Conservation (phyloP, 192 early-diverging fungal species). For the Entrophospora sp. region DNA sequence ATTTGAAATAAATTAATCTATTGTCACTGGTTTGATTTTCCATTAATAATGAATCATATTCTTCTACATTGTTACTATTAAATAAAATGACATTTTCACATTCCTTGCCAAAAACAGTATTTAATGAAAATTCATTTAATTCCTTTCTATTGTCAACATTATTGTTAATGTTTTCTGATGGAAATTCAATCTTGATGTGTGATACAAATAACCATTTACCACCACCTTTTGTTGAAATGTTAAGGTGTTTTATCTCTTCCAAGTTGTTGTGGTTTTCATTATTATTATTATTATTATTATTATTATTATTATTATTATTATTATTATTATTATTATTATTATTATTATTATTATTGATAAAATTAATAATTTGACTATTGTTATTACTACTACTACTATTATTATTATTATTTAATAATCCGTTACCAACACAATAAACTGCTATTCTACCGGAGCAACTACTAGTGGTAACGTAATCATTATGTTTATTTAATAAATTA, state of each 20-base stretch:
- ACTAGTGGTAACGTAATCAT: constrained; percentile 45
- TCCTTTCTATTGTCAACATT: not conserved
- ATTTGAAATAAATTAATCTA: constrained; percentile 42
- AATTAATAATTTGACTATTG: not conserved
- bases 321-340: constrained; percentile 2
- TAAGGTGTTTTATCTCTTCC: constrained; percentile 22
- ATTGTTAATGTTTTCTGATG: constrained; percentile 15
- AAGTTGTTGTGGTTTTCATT: too few relatives aligned
- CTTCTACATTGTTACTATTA: not conserved
- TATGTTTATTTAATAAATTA: constrained; percentile 39
- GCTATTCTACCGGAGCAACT: constrained; percentile 46
- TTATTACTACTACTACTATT: not conserved
- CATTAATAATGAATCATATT: not conserved
- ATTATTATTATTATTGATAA: not conserved
- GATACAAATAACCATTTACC: constrained; percentile 44
- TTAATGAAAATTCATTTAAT: constrained; percentile 22
- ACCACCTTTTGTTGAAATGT: constrained; percentile 24
- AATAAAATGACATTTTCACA: constrained; percentile 10
- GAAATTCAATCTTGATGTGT: constrained; percentile 34
- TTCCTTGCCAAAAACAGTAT: constrained; percentile 28
- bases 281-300: constrained; percentile 21
- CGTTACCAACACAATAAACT: constrained; percentile 39
- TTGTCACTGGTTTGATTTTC: not conserved
- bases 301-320: constrained; percentile 15
- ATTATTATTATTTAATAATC: not conserved